A percentile compares a stretch with the other conserved stretches of the same genome.
phyloP scores from a whole-genome alignment of 2,329 filamentous ascomycete species.

The Boeremia lycopersici region DNA sequence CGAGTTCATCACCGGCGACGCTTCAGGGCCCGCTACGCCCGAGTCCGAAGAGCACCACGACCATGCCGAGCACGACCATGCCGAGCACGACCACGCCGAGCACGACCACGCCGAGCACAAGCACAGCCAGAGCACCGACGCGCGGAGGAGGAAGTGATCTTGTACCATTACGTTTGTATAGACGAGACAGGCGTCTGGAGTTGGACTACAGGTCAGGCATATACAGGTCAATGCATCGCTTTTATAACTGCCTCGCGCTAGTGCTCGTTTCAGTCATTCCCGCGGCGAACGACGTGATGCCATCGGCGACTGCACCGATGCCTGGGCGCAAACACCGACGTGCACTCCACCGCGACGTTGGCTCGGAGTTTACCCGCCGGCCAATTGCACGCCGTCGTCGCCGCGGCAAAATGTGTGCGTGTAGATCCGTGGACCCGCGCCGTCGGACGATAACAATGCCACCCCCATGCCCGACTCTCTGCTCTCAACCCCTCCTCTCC shows the following conservation, averaged over 20 bases:
- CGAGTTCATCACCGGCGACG: slow-evolving; percentile 60
- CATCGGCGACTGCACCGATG: slow-evolving; percentile 15
- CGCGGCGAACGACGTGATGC: slow-evolving; percentile 14
- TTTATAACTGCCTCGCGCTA: slow-evolving; percentile 9
- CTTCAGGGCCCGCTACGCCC: slow-evolving; percentile 36
- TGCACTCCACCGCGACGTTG: background rate
- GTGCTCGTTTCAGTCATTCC: slow-evolving; percentile 17
- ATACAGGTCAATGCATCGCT: slow-evolving; percentile 16
- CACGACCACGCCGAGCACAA: slow-evolving; percentile 31
- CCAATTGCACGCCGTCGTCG: slow-evolving; percentile 25
- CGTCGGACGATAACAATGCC: slow-evolving; percentile 1
- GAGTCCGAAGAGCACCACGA: slow-evolving; percentile 40
- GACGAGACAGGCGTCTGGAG: slow-evolving; percentile 24
- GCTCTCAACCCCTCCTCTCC: background rate
- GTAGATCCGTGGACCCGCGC: slow-evolving; percentile 14
- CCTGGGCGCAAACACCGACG: slow-evolving; percentile 9
- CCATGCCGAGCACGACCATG: slow-evolving; percentile 35
- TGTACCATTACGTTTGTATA: slow-evolving; percentile 28
- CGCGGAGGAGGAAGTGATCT: slow-evolving; percentile 27
- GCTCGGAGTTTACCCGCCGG: slow-evolving; percentile 30
- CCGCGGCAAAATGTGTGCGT: slow-evolving; percentile 40
- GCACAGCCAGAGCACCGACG: slow-evolving; percentile 23
- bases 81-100: slow-evolving; percentile 26
- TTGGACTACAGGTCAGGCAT: slow-evolving; percentile 28
- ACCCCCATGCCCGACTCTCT: slow-evolving; percentile 25